These are phyloP conservation scores for Alternaria angustiovoidea DNA, from an alignment of 2,329 filamentous ascomycete species.

Conservation along the genomic window DNA sequence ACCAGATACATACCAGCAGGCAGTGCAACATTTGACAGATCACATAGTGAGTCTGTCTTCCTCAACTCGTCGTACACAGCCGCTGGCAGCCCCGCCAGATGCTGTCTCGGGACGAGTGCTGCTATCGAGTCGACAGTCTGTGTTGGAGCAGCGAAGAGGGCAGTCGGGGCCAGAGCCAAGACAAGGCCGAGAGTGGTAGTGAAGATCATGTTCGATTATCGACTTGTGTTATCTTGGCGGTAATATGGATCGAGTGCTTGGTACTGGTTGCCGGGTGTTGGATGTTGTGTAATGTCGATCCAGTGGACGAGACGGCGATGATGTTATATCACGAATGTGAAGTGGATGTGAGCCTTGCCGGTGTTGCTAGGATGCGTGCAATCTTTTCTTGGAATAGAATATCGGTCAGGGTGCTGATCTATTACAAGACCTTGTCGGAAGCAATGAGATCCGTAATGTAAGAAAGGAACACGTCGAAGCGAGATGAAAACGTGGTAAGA, in stretches of 20 bases:
- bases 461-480: neutral
- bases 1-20: conserved; percentile 39
- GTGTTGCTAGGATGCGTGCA: neutral
- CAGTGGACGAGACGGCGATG: neutral
- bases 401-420: neutral
- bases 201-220: conserved; percentile 44
- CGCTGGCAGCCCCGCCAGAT: conserved; percentile 28
- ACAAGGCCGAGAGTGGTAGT: conserved; percentile 39
- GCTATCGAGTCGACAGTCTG: conserved; percentile 31
- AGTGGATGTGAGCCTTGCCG: conserved; percentile 3
- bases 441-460: neutral
- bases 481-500: neutral
- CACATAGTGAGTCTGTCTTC: conserved; percentile 35
- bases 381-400: conserved; percentile 19
- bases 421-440: conserved; percentile 2
- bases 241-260: neutral
- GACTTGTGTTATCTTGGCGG: neutral
- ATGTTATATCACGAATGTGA: conserved; percentile 10
- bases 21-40: conserved; percentile 41
- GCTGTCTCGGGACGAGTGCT: conserved; percentile 26
- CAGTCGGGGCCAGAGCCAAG: conserved; percentile 45
- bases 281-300: conserved; percentile 16
- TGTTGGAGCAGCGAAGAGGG: conserved; percentile 46
- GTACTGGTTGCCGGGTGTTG: conserved; percentile 10
- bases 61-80: conserved; percentile 27